Percentiles rank a stretch among this genome's conserved stretches.
Conservation (phyloP, 129 eudicot genomes). For the Saussurea involucrata region DNA sequence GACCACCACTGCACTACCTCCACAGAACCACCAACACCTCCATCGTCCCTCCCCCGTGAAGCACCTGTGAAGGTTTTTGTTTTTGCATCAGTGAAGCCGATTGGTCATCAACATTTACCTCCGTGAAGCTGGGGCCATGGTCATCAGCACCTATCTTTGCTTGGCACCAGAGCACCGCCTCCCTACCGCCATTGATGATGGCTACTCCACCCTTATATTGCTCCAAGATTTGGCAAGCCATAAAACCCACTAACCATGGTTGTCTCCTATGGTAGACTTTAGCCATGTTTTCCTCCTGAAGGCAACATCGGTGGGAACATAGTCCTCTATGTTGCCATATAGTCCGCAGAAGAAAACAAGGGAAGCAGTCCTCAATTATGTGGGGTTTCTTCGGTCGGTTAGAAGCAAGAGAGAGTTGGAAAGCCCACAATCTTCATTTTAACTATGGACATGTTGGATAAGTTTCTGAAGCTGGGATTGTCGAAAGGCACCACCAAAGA, state of each 20-base stretch:
- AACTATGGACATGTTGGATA: slow-evolving; percentile 80
- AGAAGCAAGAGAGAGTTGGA: slow-evolving; percentile 77
- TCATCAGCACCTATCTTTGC: slow-evolving; percentile 57
- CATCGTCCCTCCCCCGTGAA: no score
- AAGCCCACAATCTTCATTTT: slow-evolving; percentile 60
- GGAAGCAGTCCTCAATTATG: slow-evolving; percentile 62
- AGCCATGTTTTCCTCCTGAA: slow-evolving; percentile 68
- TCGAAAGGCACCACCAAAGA: slow-evolving; percentile 69
- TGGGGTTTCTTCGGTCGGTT: slow-evolving; percentile 54
- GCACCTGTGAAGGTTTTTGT: no score
- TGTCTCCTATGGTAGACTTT: slow-evolving; percentile 40
- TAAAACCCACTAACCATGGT: slow-evolving; percentile 35
- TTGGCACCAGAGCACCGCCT: slow-evolving; percentile 85
- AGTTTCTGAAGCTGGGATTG: slow-evolving; percentile 56
- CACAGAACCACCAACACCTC: no score
- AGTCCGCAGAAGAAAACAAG: slow-evolving; percentile 34
- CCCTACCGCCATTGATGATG: slow-evolving; percentile 71
- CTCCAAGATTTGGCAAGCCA: slow-evolving; percentile 41
- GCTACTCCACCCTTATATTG: slow-evolving; percentile 58
- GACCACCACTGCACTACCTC: no score
- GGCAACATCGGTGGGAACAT: slow-evolving; percentile 86
- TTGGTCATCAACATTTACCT: slow-evolving; percentile 85
- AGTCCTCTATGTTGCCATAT: slow-evolving; percentile 64
- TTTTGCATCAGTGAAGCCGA: slow-evolving; percentile 66
- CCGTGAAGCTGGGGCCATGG: slow-evolving; percentile 31